These are phyloP conservation scores for Vitis vinifera DNA, from an alignment of 164 flowering plant genomes.

Conservation along the genomic window DNA sequence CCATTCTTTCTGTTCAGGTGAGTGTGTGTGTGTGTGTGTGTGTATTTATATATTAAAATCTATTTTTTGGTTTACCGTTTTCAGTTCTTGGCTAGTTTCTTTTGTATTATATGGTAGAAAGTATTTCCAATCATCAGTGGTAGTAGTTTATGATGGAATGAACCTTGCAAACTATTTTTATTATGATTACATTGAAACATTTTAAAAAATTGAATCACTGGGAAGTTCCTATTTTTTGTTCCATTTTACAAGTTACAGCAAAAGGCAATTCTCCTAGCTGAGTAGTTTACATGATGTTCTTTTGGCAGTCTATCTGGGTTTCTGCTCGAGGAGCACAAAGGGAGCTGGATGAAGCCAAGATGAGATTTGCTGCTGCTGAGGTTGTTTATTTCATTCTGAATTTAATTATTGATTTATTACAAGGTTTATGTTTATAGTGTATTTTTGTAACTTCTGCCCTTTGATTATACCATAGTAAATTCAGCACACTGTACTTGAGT, in stretches of 20 bases:
- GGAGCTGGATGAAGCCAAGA: constrained; percentile 90
- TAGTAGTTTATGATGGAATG: neutral
- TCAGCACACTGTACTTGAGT: too few relatives aligned
- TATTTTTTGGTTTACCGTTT: neutral
- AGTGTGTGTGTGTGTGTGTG: neutral
- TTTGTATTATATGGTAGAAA: neutral
- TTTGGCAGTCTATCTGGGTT: constrained; percentile 89
- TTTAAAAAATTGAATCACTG: too few relatives aligned
- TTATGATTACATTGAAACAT: too few relatives aligned
- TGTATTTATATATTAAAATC: neutral
- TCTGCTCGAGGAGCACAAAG: constrained; percentile 71
- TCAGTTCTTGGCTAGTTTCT: neutral
- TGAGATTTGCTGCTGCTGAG: constrained; percentile 97
- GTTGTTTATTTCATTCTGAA: constrained; percentile 29
- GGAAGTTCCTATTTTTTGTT: too few relatives aligned
- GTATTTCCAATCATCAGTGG: neutral
- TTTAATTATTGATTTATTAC: neutral
- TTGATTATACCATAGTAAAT: too few relatives aligned
- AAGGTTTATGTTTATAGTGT: neutral
- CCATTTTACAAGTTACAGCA: too few relatives aligned
- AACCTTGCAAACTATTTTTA: too few relatives aligned
- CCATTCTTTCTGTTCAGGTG: constrained; percentile 67
- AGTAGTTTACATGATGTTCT: too few relatives aligned
- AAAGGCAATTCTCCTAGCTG: neutral
- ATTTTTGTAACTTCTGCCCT: neutral